A percentile compares a stretch with the other conserved stretches of the same genome.
Conservation (phyloP, 305 asterid species). For the Coffea humblotiana region DNA sequence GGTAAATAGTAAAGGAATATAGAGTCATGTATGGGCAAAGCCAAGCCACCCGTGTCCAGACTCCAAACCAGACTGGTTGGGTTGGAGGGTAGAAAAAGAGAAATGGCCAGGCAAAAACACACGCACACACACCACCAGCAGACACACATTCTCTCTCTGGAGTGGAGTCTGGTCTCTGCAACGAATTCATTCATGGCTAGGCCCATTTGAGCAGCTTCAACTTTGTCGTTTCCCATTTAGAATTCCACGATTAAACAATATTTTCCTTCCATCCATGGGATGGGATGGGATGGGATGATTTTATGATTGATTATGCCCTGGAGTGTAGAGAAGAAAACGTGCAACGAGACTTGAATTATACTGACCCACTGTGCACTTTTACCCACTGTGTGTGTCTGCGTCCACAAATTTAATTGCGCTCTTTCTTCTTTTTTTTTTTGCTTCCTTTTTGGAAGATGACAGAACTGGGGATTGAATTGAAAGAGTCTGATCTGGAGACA, state of each 20-base stretch:
- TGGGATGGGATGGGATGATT: not conserved
- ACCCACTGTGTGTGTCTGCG: not conserved
- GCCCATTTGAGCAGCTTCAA: slow-evolving; percentile 2
- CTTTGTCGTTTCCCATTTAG: slow-evolving; percentile 1
- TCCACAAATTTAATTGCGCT: not conserved
- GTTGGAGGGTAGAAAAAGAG: not conserved
- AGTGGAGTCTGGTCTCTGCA: not conserved
- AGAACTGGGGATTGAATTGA: slow-evolving; percentile 14
- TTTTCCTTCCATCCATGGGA: not conserved
- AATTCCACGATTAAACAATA: not conserved
- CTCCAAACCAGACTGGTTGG: not conserved
- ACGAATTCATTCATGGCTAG: not conserved
- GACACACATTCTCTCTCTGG: slow-evolving; percentile 1
- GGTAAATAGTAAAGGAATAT: too few relatives aligned
- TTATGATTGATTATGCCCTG: not conserved
- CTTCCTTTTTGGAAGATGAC: slow-evolving; percentile 5
- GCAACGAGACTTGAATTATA: not conserved
- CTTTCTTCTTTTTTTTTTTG: too few relatives aligned
- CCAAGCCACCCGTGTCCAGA: not conserved
- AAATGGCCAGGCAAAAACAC: not conserved
- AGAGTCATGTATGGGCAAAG: too few relatives aligned
- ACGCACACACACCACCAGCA: not conserved
- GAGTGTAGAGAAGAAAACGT: not conserved
- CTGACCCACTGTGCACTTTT: slow-evolving; percentile 4
- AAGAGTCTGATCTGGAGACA: slow-evolving; percentile 12